These are phyloP conservation scores for Guadua angustifolia DNA, from an alignment of 176 grass and related monocot genomes.

Conservation along the genomic window DNA sequence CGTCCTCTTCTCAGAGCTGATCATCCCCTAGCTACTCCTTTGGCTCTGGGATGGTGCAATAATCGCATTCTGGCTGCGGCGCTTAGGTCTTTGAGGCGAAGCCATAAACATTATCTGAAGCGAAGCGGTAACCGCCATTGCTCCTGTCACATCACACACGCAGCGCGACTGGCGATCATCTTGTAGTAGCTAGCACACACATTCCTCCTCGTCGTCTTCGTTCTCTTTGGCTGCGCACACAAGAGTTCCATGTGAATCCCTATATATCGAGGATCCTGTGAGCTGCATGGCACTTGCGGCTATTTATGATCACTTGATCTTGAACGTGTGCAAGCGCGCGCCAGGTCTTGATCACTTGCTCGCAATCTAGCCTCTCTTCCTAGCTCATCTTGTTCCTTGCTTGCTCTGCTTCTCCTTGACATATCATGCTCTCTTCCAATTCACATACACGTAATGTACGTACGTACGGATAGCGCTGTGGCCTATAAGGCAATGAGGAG, in stretches of 20 bases:
- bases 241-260: conserved; percentile 45
- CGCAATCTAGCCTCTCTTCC: not conserved
- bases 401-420: not conserved
- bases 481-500: not conserved
- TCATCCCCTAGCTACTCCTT: no score
- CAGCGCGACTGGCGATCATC: no score
- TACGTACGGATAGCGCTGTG: not conserved
- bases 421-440: not conserved
- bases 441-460: not conserved
- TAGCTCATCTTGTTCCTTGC: not conserved
- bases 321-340: not conserved
- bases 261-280: conserved; percentile 53
- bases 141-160: not conserved
- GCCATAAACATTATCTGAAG: no score
- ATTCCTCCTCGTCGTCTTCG: not conserved
- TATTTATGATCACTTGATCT: conserved; percentile 35
- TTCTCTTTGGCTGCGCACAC: not conserved
- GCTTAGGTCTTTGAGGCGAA: no score
- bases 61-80: no score
- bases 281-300: not conserved
- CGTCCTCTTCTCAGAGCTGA: not conserved
- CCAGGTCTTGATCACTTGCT: not conserved
- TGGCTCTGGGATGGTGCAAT: no score
- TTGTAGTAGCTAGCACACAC: no score
- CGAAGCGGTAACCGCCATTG: not conserved